phyloP scores from a whole-genome alignment of 768 basidiomycete genomes.

The Xerocomellus amylosporus region DNA sequence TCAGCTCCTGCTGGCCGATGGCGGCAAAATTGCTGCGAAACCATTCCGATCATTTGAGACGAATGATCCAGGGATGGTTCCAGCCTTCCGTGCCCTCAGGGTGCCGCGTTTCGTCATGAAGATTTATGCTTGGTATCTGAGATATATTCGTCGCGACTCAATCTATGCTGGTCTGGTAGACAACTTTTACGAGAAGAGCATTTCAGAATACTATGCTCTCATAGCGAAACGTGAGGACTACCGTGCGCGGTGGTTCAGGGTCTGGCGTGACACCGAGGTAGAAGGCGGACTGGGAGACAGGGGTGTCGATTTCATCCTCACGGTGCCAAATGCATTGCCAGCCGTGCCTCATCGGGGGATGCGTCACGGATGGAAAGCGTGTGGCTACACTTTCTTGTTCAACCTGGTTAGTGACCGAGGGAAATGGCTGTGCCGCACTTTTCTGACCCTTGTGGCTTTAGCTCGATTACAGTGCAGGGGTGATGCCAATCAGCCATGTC shows the following conservation, averaged over 20 bases:
- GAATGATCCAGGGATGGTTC: conserved; percentile 48
- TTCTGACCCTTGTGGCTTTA: conserved; percentile 9
- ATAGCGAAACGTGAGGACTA: conserved; percentile 45
- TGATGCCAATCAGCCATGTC: conserved; percentile 45
- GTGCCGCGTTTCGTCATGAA: conserved; percentile 47
- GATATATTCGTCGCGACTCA: conserved; percentile 50
- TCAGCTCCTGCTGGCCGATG: conserved; percentile 51
- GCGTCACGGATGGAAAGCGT: conserved; percentile 55
- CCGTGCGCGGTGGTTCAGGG: conserved; percentile 38
- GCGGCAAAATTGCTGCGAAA: conserved; percentile 37
- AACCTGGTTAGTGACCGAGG: conserved; percentile 47
- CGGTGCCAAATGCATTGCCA: conserved; percentile 59
- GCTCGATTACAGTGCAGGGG: conserved; percentile 46
- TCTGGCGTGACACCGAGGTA: conserved; percentile 29
- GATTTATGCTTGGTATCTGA: conserved; percentile 50
- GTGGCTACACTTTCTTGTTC: conserved; percentile 65
- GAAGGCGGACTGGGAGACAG: conserved; percentile 33
- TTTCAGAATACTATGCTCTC: conserved; percentile 49
- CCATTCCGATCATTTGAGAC: conserved; percentile 41
- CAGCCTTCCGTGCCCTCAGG: conserved; percentile 38
- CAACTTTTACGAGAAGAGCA: conserved; percentile 46
- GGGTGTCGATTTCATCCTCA: conserved; percentile 61
- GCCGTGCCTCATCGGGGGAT: conserved; percentile 54
- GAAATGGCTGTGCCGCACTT: not conserved
- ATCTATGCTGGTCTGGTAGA: conserved; percentile 54